phyloP scores from a whole-genome alignment of 1,284 basidiomycete species.

The Ustilago hordei region DNA sequence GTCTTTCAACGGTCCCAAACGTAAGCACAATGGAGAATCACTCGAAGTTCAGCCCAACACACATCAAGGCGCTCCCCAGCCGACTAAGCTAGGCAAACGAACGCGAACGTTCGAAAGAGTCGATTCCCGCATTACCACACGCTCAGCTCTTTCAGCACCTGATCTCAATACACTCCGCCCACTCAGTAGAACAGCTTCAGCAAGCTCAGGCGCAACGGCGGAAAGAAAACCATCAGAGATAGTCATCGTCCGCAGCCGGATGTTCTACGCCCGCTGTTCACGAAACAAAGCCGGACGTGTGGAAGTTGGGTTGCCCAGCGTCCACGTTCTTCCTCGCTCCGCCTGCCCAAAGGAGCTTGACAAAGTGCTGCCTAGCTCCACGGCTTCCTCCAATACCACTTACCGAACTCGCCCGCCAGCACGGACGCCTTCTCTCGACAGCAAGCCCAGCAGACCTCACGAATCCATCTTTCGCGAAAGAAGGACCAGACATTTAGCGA shows the following conservation, averaged over 20 bases:
- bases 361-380: conserved; percentile 29
- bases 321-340: conserved; percentile 68
- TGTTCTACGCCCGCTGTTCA: conserved; percentile 79
- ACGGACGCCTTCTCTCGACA: not conserved
- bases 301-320: conserved; percentile 77
- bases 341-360: conserved; percentile 29
- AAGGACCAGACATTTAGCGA: conserved; percentile 76
- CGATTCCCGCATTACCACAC: conserved; percentile 23
- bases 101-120: conserved; percentile 16
- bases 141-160: conserved; percentile 17
- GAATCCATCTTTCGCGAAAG: conserved; percentile 33
- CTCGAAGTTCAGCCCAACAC: conserved; percentile 1
- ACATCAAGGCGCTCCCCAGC: not conserved
- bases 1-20: conserved; percentile 1
- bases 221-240: conserved; percentile 72
- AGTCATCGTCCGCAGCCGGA: conserved; percentile 73
- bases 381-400: not conserved
- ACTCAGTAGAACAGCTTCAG: not conserved
- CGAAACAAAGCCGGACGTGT: conserved; percentile 72
- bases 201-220: not conserved
- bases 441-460: conserved; percentile 4
- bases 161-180: conserved; percentile 3
- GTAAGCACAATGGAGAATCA: conserved; percentile 21
- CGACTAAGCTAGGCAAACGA: conserved; percentile 5
- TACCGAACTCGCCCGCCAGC: conserved; percentile 1